Evolutionary conservation across 495 filamentous ascomycete species (phyloP), one percentile per base, ranked within the genome.

Genomic region (Tetracladium setigerum): DNA sequence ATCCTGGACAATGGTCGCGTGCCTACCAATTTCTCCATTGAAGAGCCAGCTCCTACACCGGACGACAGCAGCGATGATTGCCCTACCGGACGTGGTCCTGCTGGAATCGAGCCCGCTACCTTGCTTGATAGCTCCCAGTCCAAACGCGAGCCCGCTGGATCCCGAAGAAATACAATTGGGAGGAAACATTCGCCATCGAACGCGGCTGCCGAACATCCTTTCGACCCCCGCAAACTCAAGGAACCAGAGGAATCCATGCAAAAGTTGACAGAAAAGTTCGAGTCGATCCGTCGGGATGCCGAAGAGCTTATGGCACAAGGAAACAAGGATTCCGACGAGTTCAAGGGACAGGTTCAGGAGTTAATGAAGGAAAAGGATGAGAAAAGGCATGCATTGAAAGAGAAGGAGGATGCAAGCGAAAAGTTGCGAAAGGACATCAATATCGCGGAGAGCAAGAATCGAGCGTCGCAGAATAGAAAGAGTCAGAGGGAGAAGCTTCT

Each of bases 361-460:
- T 61, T 88, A 4, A 62, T 70, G 13, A 72, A 74, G 37, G 82
- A 88, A 45, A 69, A 89, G 45, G 87, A 90, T 52, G 76, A 82
- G 30, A 76, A 94, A 54, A 82, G 67, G 57, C 80, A 83, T 55
- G 72, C 79, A 33, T 73, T 89, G 33, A 89, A 83, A 59, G 87
- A 95, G 53, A 89, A 86, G 61, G 88, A 95, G 49, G 87, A 94
- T 49, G 79, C 77, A 22, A 90, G 82, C n/a, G 79, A 83, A 38
- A 83, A 85, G 57, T 62, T 95, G 24, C 86, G 82, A 57, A 84
- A 82, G 46, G 84, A 95, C 54, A 84, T 91, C 27, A 79, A 84
- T 38, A 76, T 77, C 24, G 71, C 92, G 17, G 89, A 95, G 56
- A 81, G 87, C 27, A 70, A 82, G 41, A 96, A 95, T 65, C 76